These are phyloP conservation scores for Ascochyta rabiei DNA, from an alignment of 2,329 filamentous ascomycete genomes.

Conservation along the genomic window DNA sequence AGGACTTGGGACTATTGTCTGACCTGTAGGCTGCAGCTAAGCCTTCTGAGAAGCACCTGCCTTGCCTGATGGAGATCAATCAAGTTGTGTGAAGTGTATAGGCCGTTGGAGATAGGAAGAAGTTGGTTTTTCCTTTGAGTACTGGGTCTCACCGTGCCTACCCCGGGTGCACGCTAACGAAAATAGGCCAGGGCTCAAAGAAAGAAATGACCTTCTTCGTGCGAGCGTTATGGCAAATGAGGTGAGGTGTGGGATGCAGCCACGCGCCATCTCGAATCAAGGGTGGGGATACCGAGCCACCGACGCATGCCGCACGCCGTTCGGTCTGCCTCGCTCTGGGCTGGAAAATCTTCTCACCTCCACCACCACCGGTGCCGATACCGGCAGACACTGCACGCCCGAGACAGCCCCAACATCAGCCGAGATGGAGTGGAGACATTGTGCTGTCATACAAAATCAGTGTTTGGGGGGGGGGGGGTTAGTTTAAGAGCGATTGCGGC, in stretches of 20 bases:
- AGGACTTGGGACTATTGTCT: too few species aligned
- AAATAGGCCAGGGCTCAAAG: too few species aligned
- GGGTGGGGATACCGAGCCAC: not conserved
- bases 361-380: conserved; percentile 16
- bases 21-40: too few species aligned
- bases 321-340: conserved; percentile 16
- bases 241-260: not conserved
- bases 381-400: conserved; percentile 6
- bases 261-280: not conserved
- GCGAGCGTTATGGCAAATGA: too few species aligned
- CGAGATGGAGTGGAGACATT: conserved; percentile 14
- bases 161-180: too few species aligned
- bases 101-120: too few species aligned
- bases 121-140: too few species aligned
- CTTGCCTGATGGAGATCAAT: too few species aligned
- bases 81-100: too few species aligned
- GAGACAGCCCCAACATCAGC: conserved; percentile 12
- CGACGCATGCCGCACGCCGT: conserved; percentile 13
- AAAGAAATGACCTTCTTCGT: not conserved
- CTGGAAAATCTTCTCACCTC: conserved; percentile 8
- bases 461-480: conserved; percentile 10
- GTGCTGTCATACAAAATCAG: conserved; percentile 13
- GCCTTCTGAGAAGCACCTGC: too few species aligned
- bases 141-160: too few species aligned
- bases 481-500: conserved; percentile 13